Evolutionary conservation across 805 yeast genomes (phyloP).

Genomic region (Lachancea dasiensis): DNA sequence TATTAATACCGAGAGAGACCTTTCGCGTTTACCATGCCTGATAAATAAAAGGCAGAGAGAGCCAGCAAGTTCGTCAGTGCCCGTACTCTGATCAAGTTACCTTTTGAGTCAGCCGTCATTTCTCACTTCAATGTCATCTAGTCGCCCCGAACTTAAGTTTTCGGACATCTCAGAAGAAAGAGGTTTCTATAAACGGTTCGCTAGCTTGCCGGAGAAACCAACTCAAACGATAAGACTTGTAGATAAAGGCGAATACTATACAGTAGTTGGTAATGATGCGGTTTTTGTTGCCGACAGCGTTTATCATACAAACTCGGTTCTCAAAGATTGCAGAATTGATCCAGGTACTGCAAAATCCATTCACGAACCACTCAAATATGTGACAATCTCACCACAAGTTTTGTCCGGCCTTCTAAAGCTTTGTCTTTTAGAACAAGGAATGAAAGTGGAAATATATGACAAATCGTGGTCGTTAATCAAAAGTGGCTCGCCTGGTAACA

Average conservation of each 20-base stretch:
- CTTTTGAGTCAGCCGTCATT: background rate
- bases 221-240: conserved; percentile 59
- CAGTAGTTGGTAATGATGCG: conserved; percentile 72
- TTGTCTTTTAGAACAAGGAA: conserved; percentile 63
- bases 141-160: conserved; percentile 54
- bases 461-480: conserved; percentile 52
- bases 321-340: conserved; percentile 45
- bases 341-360: conserved; percentile 36
- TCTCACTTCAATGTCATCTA: conserved; percentile 24
- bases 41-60: no score
- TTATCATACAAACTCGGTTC: conserved; percentile 75
- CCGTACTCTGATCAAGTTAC: background rate
- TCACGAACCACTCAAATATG: conserved; percentile 38
- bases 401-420: conserved; percentile 57
- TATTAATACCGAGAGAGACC: no score
- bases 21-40: no score
- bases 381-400: conserved; percentile 73
- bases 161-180: conserved; percentile 46
- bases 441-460: conserved; percentile 76
- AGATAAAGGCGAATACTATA: conserved; percentile 77
- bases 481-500: conserved; percentile 86
- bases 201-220: conserved; percentile 44
- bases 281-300: conserved; percentile 73
- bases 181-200: conserved; percentile 43
- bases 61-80: no score